Evolutionary conservation across 1,139 yeast genomes (phyloP), one percentile per base, ranked within the genome.

Genomic region (Suhomyces chickasaworum): DNA sequence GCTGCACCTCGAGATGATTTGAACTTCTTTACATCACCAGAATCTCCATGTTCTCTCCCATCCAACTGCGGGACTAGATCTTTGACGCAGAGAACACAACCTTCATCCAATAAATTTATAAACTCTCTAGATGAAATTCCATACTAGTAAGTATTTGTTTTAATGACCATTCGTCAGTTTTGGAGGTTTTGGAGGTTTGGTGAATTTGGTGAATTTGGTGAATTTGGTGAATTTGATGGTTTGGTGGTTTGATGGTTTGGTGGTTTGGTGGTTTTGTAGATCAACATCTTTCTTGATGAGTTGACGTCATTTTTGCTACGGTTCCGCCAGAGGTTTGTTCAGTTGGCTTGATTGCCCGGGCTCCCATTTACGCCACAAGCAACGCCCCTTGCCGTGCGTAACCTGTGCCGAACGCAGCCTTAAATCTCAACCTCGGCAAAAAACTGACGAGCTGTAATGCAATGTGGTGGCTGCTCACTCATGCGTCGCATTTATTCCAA

Each of bases 401-500:
- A 13, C n/a, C 29, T 25, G 29, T 25, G 29, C 29, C 29, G 29
- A 25, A 25, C 29, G 29, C 29, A 25, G 32, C 32, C 42, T 33
- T 22, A 33, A 39, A 15, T 25, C 17, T 21, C 22, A 8, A 37
- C 39, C 38, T 40, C 38, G 43, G 43, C 43, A 40, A 40, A 40
- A 40, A 40, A 34, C 38, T 40, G 43, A 40, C 43, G 43, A 40
- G 38, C 38, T 34, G 43, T 39, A 40, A 40, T 40, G 43, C 43
- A 27, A 12, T 16, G 35, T 12, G 16, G 41, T 25, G 15, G 35
- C 35, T 22, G 27, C 32, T 17, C 37, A 7, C 7, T 15, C 35
- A 39, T 31, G 36, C 41, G 36, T 18, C 16, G 36, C 41, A 15
- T 21, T 25, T 29, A 12, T 9, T n/a, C 40, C 21, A 16, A 9